phyloP scores from a whole-genome alignment of 345 rosid genomes.

The Brassica incana region DNA sequence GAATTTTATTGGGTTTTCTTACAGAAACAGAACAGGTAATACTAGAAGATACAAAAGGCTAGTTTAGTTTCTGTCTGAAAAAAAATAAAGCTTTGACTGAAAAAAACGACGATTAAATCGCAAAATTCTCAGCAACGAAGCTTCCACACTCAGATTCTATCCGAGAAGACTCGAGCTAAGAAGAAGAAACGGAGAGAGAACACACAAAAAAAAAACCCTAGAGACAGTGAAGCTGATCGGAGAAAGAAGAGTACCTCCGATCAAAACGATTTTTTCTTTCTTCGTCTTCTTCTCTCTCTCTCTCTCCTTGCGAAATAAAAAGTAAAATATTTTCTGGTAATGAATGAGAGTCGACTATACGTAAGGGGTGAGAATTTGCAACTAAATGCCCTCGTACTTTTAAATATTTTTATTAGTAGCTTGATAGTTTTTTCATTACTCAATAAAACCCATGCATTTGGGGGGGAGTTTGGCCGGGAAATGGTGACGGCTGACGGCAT shows the following conservation, averaged over 20 bases:
- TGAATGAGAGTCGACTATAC: conserved; percentile 2
- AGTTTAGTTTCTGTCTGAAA: background rate
- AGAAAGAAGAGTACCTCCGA: conserved; percentile 35
- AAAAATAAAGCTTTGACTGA: conserved; percentile 18
- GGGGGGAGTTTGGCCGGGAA: background rate
- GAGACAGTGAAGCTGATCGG: conserved; percentile 20
- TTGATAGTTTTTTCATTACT: background rate
- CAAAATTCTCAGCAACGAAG: conserved; percentile 25
- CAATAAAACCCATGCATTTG: background rate
- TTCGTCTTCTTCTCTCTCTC: background rate
- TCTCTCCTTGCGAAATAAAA: conserved; percentile 24
- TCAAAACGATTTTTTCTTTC: conserved; percentile 26
- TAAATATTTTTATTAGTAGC: background rate
- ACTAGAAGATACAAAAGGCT: background rate
- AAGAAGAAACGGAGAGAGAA: conserved; percentile 2
- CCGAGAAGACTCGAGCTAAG: conserved; percentile 4
- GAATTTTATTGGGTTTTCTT: background rate
- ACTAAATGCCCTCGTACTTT: conserved; percentile 10
- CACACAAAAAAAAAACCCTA: background rate
- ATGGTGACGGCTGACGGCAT: background rate
- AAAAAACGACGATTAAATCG: conserved; percentile 12
- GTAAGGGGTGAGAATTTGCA: background rate
- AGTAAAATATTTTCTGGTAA: background rate
- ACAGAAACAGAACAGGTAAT: background rate
- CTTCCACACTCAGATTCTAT: background rate